These are phyloP conservation scores for Verticillium dahliae DNA, from an alignment of 2,329 filamentous ascomycete genomes.

Conservation along the genomic window DNA sequence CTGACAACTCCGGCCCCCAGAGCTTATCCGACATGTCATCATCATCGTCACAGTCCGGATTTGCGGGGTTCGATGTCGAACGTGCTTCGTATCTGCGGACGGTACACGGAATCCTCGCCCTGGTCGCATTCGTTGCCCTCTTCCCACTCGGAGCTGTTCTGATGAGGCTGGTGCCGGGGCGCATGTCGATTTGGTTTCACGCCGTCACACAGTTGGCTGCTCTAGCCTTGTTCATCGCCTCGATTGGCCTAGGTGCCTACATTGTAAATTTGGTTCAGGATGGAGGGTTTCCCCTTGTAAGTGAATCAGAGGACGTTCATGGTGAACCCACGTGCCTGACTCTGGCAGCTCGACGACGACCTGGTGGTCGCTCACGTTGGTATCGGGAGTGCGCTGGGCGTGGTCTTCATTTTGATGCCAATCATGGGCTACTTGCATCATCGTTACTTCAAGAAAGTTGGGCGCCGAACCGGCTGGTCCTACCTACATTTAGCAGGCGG, in stretches of 20 bases:
- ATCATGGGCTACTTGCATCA: slow-evolving; percentile 36
- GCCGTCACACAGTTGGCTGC: slow-evolving; percentile 30
- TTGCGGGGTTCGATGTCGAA: slow-evolving; percentile 19
- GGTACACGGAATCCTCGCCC: slow-evolving; percentile 33
- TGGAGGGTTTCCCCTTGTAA: slow-evolving; percentile 21
- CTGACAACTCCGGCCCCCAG: neutral
- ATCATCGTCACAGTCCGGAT: slow-evolving; percentile 2
- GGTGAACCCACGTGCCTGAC: neutral
- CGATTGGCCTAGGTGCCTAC: slow-evolving; percentile 34
- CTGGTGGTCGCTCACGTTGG: slow-evolving; percentile 35
- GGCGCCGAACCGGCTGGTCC: slow-evolving; percentile 32
- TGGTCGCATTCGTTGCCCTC: slow-evolving; percentile 31
- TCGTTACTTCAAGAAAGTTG: slow-evolving; percentile 25
- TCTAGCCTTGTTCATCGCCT: slow-evolving; percentile 28
- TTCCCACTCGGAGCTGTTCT: slow-evolving; percentile 37
- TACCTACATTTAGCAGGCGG: slow-evolving; percentile 36
- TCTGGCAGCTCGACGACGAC: slow-evolving; percentile 20
- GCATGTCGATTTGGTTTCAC: slow-evolving; percentile 29
- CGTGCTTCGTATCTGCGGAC: slow-evolving; percentile 22
- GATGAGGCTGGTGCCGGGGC: slow-evolving; percentile 29
- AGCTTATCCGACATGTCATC: neutral
- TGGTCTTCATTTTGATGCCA: slow-evolving; percentile 31
- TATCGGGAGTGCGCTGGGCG: slow-evolving; percentile 36
- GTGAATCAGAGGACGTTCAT: slow-evolving; percentile 4
- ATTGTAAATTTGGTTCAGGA: slow-evolving; percentile 25